Evolutionary conservation across 805 yeast species (phyloP), one percentile per base, ranked within the genome.

Genomic region (Cyberlindnera bimundalis): DNA sequence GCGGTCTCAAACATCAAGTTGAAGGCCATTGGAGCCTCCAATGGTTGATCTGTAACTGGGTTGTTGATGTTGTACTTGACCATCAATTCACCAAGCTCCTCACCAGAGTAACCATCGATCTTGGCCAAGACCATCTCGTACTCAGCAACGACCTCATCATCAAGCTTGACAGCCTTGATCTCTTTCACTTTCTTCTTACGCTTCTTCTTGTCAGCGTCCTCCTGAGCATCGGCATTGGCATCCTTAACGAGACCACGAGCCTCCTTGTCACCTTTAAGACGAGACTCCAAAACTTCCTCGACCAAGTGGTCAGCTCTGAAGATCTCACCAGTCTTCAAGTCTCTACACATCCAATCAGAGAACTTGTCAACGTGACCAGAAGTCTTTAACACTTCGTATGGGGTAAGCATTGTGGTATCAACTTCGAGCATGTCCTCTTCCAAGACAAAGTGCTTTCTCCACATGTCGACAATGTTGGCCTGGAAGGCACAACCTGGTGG

Each of bases 401-500:
- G 99, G 35, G 99, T 93, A 67, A 93, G 73, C 90, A 93, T 90
- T 44, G 99, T 88, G 67, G 95, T 82, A 71, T 95, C 99, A 47
- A 93, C 97, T 69, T 93, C 99, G 60, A 90, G 76, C 98, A 93
- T 93, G 61, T 93, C 98, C 71, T 93, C 99, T 68, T 93, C 98
- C 53, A 95, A 72, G 47, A 93, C 81, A 64, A 93, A 93, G 68
- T 93, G 99, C 66, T 90, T 91, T 73, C 98, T 84, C 99, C 99
- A 93, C 36, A 78, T 75, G 60, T 95, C 99, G 47, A 93, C 73
- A 48, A 93, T 76, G 65, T 93, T 91, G 58, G 97, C 96, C 73
- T 91, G 98, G 68, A 93, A 78, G 11, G 98, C 95, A 72, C 98
- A 91, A 48, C 99, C 99, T 64, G 99, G 97, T 49, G 99, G 99